These are phyloP conservation scores for Apiotrichum veenhuisii DNA, from an alignment of 1,284 basidiomycete genomes.

Conservation along the genomic window DNA sequence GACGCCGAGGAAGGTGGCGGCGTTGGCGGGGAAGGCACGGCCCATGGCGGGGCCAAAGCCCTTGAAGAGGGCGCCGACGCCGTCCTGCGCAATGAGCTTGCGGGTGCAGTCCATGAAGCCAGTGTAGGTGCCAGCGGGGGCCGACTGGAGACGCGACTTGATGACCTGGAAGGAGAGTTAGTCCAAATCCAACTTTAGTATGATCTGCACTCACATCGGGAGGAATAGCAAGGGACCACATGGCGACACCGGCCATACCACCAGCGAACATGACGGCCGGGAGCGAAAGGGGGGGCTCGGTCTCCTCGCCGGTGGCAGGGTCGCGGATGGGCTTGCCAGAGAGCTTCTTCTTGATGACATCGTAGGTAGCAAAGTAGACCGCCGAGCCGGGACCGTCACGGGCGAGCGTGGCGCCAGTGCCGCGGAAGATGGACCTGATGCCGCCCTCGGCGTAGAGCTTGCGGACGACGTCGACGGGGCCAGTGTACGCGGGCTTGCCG, in stretches of 20 bases:
- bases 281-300: conserved; percentile 77
- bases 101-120: conserved; percentile 89
- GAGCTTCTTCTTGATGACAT: conserved; percentile 82
- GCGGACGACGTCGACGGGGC: conserved; percentile 84
- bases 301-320: conserved; percentile 55
- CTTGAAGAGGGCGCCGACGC: conserved; percentile 86
- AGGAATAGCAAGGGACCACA: conserved; percentile 95
- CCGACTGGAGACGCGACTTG: conserved; percentile 96
- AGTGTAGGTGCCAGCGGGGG: conserved; percentile 89
- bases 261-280: conserved; percentile 87
- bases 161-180: conserved; percentile 52
- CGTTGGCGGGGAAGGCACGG: conserved; percentile 62
- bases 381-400: conserved; percentile 96
- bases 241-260: conserved; percentile 91
- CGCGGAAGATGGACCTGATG: conserved; percentile 85
- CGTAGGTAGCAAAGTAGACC: conserved; percentile 96
- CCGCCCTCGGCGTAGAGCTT: conserved; percentile 95
- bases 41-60: conserved; percentile 97
- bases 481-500: conserved; percentile 73
- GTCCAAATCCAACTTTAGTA: conserved; percentile 52
- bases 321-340: conserved; percentile 38
- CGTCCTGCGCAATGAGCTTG: conserved; percentile 90
- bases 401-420: conserved; percentile 84
- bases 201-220: conserved; percentile 73
- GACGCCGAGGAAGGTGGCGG: conserved; percentile 49